Conservation (phyloP, 2,329 filamentous ascomycete genomes). For the Didymella arachidicola region DNA sequence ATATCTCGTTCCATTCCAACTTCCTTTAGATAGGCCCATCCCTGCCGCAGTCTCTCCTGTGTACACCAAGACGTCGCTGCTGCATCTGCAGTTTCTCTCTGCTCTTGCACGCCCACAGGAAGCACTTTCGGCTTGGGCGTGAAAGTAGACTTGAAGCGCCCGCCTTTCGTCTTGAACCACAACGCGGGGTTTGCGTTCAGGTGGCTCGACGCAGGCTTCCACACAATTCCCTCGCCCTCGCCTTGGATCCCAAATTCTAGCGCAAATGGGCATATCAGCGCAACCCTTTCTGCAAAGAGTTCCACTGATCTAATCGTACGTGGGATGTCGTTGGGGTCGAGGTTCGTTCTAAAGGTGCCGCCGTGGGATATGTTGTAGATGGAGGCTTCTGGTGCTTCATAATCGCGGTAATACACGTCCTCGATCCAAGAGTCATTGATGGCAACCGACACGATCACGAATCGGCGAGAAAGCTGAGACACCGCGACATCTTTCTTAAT, state of each 20-base stretch:
- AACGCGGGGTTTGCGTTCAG: background rate
- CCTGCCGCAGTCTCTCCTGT: background rate
- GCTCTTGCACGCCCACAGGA: background rate
- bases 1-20: background rate
- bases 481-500: constrained; percentile 43
- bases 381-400: background rate
- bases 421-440: background rate
- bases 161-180: background rate
- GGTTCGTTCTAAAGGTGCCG: background rate
- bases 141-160: background rate
- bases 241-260: background rate
- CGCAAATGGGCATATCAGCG: background rate
- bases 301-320: background rate
- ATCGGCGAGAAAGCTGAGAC: constrained; percentile 31
- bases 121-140: background rate
- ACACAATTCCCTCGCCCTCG: background rate
- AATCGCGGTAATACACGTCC: background rate
- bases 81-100: background rate
- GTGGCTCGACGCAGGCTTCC: background rate
- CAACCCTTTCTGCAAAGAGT: background rate
- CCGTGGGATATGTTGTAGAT: background rate
- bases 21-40: background rate
- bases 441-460: background rate
- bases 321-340: background rate
- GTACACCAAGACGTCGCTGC: background rate